Base-by-base conservation (phyloP, 345 rosid genomes). In the Eucalyptus cladocalyx region DNA sequence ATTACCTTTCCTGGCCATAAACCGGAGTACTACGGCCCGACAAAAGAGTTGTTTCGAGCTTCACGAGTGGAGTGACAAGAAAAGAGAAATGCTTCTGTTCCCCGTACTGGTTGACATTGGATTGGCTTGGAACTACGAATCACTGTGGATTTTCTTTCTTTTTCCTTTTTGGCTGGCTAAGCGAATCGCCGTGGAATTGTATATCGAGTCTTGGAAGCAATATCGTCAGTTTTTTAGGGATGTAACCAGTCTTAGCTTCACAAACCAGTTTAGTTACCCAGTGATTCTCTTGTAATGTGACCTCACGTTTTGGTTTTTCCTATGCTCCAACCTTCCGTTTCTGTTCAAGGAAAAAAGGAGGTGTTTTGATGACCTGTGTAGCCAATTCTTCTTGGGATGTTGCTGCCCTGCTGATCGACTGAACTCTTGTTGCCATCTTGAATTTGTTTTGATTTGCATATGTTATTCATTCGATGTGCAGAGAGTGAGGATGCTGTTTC, bases 1-100 rank as follows among this genome's bases (percentile, higher is more conserved):
- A 69, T 96, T 23, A 97, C 98, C 72, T 92, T 83, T 90, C 65
- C 94, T 6, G 93, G 97, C 69, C 87, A 87, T 14, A 89, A 91
- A 81, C 93, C 96, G 24, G 91, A 92, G 49, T 97, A 95, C 91
- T 94, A 90, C 87, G 99, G 99, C 69, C 91, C 89, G 89, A 93
- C 98, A 4, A 97, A 95, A 91, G 97, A 95, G 89, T 92, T 95
- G 37, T 98, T 94, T 91, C 93, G 95, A 92, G 91, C 91, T 89
- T 88, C 95, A 88, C 95, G 89, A 87, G 92, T 91, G 65, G 91
- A 88, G 58, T 51, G 21, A 37, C 90, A n/a, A 87, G n/a, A 76
- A 4, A 86, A 87, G 69, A 90, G 85, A 89, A 89, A 47, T 48
- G 47, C 43, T 80, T 69, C 80, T 69, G 81, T n/a, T 67, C 56